A percentile compares a stretch with the other conserved stretches of the same genome.
Conservation (phyloP, 805 yeast species). For the Pichia pseudocactophila region DNA sequence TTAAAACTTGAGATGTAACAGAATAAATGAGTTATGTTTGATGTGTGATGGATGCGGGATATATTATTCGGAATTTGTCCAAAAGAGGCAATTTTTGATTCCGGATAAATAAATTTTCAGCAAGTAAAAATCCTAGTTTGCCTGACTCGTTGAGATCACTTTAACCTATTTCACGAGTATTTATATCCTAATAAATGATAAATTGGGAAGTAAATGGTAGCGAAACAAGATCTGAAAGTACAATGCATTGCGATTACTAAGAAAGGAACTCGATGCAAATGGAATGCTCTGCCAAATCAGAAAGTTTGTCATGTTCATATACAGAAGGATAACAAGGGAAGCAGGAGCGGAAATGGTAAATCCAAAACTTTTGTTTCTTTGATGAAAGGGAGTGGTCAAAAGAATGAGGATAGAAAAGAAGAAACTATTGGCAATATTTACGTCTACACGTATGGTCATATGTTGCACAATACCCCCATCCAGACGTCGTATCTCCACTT, state of each 20-base stretch:
- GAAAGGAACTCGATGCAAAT: constrained; percentile 5
- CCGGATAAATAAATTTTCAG: no score
- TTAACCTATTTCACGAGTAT: no score
- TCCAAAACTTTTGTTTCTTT: no score
- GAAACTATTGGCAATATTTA: constrained; percentile 35
- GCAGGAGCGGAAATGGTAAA: no score
- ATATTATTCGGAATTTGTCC: no score
- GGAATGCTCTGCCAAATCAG: constrained; percentile 3
- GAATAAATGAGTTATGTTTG: no score
- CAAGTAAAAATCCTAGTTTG: no score
- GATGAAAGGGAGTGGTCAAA: no score
- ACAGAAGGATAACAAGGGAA: background rate
- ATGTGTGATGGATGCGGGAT: no score
- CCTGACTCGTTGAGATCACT: no score
- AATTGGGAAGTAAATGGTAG: background rate
- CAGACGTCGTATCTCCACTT: constrained; percentile 33
- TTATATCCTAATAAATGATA: background rate
- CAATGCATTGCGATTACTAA: constrained; percentile 5
- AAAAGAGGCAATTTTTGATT: no score
- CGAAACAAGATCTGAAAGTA: background rate
- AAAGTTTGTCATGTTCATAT: constrained; percentile 8
- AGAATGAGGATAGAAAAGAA: background rate
- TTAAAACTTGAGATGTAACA: no score
- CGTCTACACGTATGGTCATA: constrained; percentile 38
- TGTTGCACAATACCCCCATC: constrained; percentile 24